These are phyloP conservation scores for Cochlearia excelsa DNA, from an alignment of 345 rosid genomes.

Conservation along the genomic window DNA sequence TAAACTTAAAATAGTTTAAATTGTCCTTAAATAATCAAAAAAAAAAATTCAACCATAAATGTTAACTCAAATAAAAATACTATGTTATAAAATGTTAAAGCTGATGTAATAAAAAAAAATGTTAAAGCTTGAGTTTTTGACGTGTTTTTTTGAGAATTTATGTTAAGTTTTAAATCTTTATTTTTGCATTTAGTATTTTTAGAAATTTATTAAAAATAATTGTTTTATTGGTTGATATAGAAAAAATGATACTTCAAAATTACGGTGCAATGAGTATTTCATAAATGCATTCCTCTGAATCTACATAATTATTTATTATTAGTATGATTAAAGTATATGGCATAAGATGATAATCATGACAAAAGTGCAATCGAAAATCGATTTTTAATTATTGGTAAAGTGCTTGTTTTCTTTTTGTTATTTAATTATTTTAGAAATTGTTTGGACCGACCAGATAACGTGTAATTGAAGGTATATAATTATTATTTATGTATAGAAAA, in stretches of 20 bases:
- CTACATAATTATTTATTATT: neutral
- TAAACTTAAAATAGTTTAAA: too few species aligned
- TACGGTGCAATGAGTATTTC: constrained; percentile 33
- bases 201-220: neutral
- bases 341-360: constrained; percentile 32
- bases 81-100: too few species aligned
- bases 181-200: neutral
- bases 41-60: too few species aligned
- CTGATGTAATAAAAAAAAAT: too few species aligned
- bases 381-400: constrained; percentile 24
- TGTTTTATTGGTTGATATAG: neutral
- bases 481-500: neutral
- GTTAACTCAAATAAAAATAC: too few species aligned
- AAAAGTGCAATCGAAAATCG: constrained; percentile 13
- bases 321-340: constrained; percentile 1
- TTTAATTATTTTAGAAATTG: constrained; percentile 16
- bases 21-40: too few species aligned
- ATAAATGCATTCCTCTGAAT: neutral
- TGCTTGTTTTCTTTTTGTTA: constrained; percentile 18
- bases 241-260: constrained; percentile 22
- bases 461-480: constrained; percentile 33
- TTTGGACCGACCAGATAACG: constrained; percentile 31
- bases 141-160: too few species aligned
- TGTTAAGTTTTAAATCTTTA: too few species aligned
- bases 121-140: too few species aligned